A percentile compares a stretch with the other conserved stretches of the same genome.
Evolutionary conservation across 768 basidiomycete species (phyloP).

Genomic region (Psilocybe cubensis): DNA sequence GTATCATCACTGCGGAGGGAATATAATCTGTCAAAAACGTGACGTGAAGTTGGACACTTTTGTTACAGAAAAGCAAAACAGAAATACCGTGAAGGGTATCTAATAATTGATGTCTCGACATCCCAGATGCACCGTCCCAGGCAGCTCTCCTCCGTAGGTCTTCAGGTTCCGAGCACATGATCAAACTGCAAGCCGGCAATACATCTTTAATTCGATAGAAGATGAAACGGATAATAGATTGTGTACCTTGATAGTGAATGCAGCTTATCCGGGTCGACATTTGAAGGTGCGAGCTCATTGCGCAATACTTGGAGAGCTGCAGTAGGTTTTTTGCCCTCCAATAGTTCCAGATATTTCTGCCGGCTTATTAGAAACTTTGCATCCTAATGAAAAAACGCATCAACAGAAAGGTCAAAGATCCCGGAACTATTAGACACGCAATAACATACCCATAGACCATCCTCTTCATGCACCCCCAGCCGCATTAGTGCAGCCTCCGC

Average conservation of each 20-base stretch:
- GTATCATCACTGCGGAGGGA: slow-evolving; percentile 91
- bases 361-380: slow-evolving; percentile 87
- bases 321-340: slow-evolving; percentile 81
- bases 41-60: slow-evolving; percentile 6
- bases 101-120: slow-evolving; percentile 78
- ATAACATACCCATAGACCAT: slow-evolving; percentile 66
- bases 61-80: neutral
- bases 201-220: slow-evolving; percentile 14
- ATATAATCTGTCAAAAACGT: slow-evolving; percentile 66
- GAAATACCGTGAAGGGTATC: slow-evolving; percentile 79
- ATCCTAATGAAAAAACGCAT: slow-evolving; percentile 50
- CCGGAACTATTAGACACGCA: neutral
- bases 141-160: slow-evolving; percentile 80
- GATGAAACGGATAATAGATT: slow-evolving; percentile 12
- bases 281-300: slow-evolving; percentile 84
- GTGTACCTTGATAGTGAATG: slow-evolving; percentile 85
- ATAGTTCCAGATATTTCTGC: slow-evolving; percentile 94
- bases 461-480: slow-evolving; percentile 70
- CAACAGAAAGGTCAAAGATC: slow-evolving; percentile 3
- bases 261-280: slow-evolving; percentile 78
- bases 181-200: slow-evolving; percentile 52
- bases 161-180: slow-evolving; percentile 89
- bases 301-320: slow-evolving; percentile 85
- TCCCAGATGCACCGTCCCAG: slow-evolving; percentile 90
- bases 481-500: slow-evolving; percentile 72